These are phyloP conservation scores for Penicillium coffeae DNA, from an alignment of 495 filamentous ascomycete species.

Conservation along the genomic window DNA sequence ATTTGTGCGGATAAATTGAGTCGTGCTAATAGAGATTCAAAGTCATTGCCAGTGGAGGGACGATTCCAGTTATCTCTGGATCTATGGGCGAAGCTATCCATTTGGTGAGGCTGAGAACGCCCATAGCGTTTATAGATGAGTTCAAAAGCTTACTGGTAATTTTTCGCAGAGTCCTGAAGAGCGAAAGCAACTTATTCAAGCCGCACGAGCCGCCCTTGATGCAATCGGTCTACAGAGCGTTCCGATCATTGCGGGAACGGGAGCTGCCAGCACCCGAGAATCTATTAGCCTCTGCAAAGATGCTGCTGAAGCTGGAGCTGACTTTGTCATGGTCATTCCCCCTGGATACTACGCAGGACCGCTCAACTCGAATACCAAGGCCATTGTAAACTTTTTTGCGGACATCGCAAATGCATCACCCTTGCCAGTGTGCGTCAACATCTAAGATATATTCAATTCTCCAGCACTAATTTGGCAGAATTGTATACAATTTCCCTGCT, in stretches of 20 bases:
- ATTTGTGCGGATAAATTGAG: not conserved
- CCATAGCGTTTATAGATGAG: not conserved
- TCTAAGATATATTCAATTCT: no score
- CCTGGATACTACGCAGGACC: constrained; percentile 4
- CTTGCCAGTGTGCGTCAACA: constrained; percentile 2
- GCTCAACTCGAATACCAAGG: not conserved
- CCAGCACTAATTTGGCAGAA: not conserved
- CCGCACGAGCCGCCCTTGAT: not conserved
- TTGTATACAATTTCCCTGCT: constrained; percentile 4
- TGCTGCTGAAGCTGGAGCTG: constrained; percentile 4
- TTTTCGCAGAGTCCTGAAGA: not conserved
- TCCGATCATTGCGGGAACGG: constrained; percentile 3
- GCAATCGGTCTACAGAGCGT: not conserved
- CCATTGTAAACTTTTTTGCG: constrained; percentile 1
- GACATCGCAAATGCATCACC: constrained; percentile 5
- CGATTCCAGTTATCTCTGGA: constrained; percentile 5
- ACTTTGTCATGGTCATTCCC: constrained; percentile 4
- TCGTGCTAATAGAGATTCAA: no score
- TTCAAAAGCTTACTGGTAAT: not conserved
- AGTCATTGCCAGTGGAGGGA: constrained; percentile 2
- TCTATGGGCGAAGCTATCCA: constrained; percentile 7
- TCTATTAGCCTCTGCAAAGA: constrained; percentile 5
- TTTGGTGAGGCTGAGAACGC: not conserved
- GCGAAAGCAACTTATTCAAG: not conserved
- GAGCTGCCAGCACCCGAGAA: constrained; percentile 3